Percentiles rank a stretch among this genome's conserved stretches.
Conservation (phyloP, 2,329 filamentous ascomycete genomes). For the Westerdykella ornata region DNA sequence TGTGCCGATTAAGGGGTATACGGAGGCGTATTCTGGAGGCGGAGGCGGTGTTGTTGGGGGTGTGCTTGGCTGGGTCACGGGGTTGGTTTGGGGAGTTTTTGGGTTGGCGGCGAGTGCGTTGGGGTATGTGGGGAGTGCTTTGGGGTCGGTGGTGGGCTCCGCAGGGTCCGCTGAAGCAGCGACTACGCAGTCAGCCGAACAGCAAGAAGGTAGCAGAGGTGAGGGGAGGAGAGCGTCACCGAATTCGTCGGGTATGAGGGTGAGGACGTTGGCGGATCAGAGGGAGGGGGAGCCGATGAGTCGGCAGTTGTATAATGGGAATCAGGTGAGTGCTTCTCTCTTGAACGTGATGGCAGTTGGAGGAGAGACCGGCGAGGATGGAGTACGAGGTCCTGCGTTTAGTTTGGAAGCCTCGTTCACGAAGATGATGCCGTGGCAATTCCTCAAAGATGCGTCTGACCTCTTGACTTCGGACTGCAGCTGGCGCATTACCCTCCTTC, state of each 20-base stretch:
- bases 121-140: slow-evolving; percentile 27
- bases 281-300: slow-evolving; percentile 49
- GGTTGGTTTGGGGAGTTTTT: slow-evolving; percentile 30
- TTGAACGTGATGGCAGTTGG: too few relatives aligned
- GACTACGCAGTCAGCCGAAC: slow-evolving; percentile 5
- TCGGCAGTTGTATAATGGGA: slow-evolving; percentile 83
- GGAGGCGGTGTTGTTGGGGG: slow-evolving; percentile 25
- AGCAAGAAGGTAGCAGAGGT: slow-evolving; percentile 1
- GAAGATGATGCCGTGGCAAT: too few relatives aligned
- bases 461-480: too few relatives aligned
- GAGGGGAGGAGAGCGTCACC: slow-evolving; percentile 4
- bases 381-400: too few relatives aligned
- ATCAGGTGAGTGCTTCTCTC: slow-evolving; percentile 56
- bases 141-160: slow-evolving; percentile 27
- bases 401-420: too few relatives aligned
- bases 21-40: slow-evolving; percentile 50
- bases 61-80: slow-evolving; percentile 18
- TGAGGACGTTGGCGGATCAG: slow-evolving; percentile 45
- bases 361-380: too few relatives aligned
- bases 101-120: slow-evolving; percentile 32
- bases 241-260: slow-evolving; percentile 29
- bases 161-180: slow-evolving; percentile 6
- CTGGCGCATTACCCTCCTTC: too few relatives aligned
- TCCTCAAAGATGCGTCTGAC: too few relatives aligned
- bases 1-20: slow-evolving; percentile 59